Evolutionary conservation across 139 green algal genomes (phyloP).

Genomic region (Chlamydomonas sp.): DNA sequence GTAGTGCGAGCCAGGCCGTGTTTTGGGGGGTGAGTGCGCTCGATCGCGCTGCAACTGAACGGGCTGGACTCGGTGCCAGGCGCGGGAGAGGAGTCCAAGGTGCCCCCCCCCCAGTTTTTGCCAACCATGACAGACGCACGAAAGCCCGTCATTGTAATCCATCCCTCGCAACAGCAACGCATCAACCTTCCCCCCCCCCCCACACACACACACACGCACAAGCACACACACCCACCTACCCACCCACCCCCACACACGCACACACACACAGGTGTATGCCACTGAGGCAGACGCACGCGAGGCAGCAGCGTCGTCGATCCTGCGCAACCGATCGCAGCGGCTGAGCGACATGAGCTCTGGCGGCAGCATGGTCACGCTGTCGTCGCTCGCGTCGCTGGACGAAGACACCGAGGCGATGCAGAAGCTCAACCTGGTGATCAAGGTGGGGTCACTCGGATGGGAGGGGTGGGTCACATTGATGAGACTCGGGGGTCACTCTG

Average conservation of each 20-base stretch:
- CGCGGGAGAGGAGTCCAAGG: conserved; percentile 85
- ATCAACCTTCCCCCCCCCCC: no score
- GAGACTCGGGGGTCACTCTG: not conserved
- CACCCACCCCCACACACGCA: no score
- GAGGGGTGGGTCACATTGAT: not conserved
- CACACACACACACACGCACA: no score
- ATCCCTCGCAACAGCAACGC: no score
- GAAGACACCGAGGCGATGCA: conserved; percentile 41
- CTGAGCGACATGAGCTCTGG: conserved; percentile 47
- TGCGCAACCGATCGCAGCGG: conserved; percentile 37
- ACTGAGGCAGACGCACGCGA: conserved; percentile 57
- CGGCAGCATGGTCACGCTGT: conserved; percentile 79
- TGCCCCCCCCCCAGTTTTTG: no score
- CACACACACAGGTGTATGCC: no score
- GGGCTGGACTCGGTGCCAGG: conserved; percentile 56
- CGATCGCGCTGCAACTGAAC: conserved; percentile 83
- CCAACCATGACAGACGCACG: no score
- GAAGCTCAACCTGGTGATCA: conserved; percentile 88
- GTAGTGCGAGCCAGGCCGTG: no score
- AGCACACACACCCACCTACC: no score
- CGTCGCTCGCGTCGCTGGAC: conserved; percentile 1
- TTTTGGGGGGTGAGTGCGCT: no score
- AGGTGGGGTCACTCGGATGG: no score
- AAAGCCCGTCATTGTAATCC: no score
- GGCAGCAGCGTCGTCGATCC: conserved; percentile 30